Conservation (phyloP, 495 filamentous ascomycete species). For the Stereocaulon alpinum region DNA sequence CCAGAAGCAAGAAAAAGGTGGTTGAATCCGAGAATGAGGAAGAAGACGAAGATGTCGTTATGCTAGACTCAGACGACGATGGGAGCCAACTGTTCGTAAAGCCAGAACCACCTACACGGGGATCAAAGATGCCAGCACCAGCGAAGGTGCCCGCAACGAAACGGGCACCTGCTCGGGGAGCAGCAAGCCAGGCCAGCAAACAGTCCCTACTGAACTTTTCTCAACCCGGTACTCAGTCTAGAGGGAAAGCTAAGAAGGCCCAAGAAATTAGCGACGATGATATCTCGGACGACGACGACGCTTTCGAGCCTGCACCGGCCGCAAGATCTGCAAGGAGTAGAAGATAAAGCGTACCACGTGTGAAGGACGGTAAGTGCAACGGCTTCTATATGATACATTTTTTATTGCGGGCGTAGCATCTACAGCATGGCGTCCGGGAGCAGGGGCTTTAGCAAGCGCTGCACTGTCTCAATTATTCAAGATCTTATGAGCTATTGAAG, state of each 20-base stretch:
- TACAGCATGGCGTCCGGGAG: not conserved
- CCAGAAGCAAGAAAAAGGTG: slow-evolving; percentile 39
- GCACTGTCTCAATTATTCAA: not conserved
- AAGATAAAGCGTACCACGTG: slow-evolving; percentile 2
- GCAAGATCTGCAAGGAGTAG: slow-evolving; percentile 20
- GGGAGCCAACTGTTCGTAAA: slow-evolving; percentile 46
- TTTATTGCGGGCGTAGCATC: not conserved
- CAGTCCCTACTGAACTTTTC: slow-evolving; percentile 73
- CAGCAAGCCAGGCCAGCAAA: slow-evolving; percentile 29
- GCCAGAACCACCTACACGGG: slow-evolving; percentile 36
- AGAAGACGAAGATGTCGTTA: slow-evolving; percentile 53
- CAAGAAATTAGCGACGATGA: slow-evolving; percentile 49
- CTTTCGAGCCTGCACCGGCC: slow-evolving; percentile 54
- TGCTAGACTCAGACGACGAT: slow-evolving; percentile 49
- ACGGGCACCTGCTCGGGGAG: slow-evolving; percentile 30
- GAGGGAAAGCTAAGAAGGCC: slow-evolving; percentile 36
- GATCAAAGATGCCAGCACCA: slow-evolving; percentile 30
- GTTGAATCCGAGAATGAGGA: slow-evolving; percentile 53
- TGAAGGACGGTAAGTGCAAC: not conserved
- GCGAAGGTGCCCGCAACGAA: slow-evolving; percentile 30
- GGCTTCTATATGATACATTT: not conserved
- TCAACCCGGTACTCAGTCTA: slow-evolving; percentile 38
- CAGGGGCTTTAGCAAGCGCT: not conserved
- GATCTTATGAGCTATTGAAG: not conserved
- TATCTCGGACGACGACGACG: slow-evolving; percentile 67